Evolutionary conservation across 805 yeast genomes (phyloP), one percentile per base, ranked within the genome.

Genomic region (Metschnikowia lachancei): DNA sequence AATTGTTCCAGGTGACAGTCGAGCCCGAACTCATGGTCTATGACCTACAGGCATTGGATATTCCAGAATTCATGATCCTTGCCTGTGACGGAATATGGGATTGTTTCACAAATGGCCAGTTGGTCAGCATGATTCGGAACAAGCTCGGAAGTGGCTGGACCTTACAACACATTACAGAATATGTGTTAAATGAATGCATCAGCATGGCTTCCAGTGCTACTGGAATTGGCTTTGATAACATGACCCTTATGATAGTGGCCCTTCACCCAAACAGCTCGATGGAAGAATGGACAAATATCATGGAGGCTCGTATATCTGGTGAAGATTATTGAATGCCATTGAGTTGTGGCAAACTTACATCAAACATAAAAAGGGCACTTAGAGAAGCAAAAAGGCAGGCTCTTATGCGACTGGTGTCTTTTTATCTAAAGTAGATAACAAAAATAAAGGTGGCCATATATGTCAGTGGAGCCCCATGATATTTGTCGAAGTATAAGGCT

Each of bases 141-240:
- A 77, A 81, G 52, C 63, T 85, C 43, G 69, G 78, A 0, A 55
- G 77, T 26, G 89, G 86, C 1, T 72, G 80, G 64, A 75, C 72
- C 47, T 62, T 85, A 18, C 79, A 81, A 36, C 80, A 78, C 37
- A 81, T 85, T 18, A 72, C 78, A 16, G 83, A 81, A 42, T 73
- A 75, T 45, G 62, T 85, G 2, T 63, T 86, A 44, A 87, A 84
- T 53, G 81, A 79, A 51, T 82, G 89, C 46, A 75, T 86, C 42
- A 74, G 80, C 6, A 79, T 81, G 77, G 91, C 92, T 1, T 79
- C 83, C 53, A 81, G 84, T 30, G 73, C 77, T 26, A 86, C 92
- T 0, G 94, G 94, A 2, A 78, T 85, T 20, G 95, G 95, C 1
- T 85, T 83, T 56, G 95, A 86, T 62, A 86, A 86, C 58, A 86